Evolutionary conservation across 2,329 filamentous ascomycete genomes (phyloP), one percentile per base, ranked within the genome.

Genomic region (Arthrobotrys pseudoclavata): DNA sequence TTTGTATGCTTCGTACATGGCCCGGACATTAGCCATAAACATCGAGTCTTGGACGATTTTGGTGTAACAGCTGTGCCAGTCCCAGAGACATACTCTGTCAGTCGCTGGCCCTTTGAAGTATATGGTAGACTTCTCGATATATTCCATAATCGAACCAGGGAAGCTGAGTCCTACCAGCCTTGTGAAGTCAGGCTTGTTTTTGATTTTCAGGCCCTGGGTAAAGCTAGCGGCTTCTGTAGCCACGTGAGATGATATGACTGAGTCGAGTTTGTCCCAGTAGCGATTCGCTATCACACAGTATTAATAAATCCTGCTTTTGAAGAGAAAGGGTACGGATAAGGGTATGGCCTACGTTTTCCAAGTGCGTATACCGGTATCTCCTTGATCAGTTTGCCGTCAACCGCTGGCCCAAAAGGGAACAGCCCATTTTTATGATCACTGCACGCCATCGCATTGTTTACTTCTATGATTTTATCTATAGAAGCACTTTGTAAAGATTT

Each of bases 11-110:
- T 60, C 15, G 31, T 60, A 60, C 3, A 60, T 5, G 0, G 29
- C 53, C 10, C 53, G 53, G 12, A 22, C 15, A 13, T 60, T 60
- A 2, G 53, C 9, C 29, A 60, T 40, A n/a, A 60, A 60, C 53
- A 60, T 60, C 20, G 53, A 60, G 10, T 60, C 53, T 26, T 60
- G 29, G n/a, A 40, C 53, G 29, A 60, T 24, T 24, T 60, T 1
- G 22, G 53, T 60, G 3, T 37, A 42, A 10, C 53, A 42, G 1
- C 1, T n/a, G 10, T n/a, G 7, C 10, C 48, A 52, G 2, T 29
- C 26, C 26, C 26, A 29, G 26, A 29, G 26, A 29, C 26, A 29
- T 29, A 29, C 26, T 29, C 26, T 29, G 26, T 29, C 26, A 3
- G 26, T 29, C n/a, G 2, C 1, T 1, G 10, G 9, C 24, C 48